Conservation (phyloP, 2,329 filamentous ascomycete genomes). For the Emmonsiellopsis sp. region DNA sequence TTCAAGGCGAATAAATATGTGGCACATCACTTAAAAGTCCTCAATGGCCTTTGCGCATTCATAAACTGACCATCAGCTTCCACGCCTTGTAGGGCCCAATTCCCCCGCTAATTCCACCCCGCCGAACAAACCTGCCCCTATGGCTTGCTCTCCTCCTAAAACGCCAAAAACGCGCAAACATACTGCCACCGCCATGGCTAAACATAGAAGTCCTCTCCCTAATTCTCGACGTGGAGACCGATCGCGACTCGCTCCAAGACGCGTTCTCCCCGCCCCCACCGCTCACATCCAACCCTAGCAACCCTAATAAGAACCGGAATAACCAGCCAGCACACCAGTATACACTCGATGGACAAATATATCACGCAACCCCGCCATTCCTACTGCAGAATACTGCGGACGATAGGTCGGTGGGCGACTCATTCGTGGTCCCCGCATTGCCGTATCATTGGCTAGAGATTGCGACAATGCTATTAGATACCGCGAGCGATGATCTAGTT, state of each 20-base stretch:
- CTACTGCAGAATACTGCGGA: conserved; percentile 63
- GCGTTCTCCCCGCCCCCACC: conserved; percentile 72
- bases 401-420: conserved; percentile 2
- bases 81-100: conserved; percentile 58
- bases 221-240: conserved; percentile 74
- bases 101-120: conserved; percentile 67
- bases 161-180: conserved; percentile 87
- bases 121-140: conserved; percentile 69
- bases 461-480: conserved; percentile 75
- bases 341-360: conserved; percentile 32
- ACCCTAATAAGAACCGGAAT: conserved; percentile 16
- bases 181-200: conserved; percentile 84
- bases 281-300: conserved; percentile 39
- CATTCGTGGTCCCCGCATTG: conserved; percentile 41
- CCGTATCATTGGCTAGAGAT: conserved; percentile 96
- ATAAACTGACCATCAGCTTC: conserved; percentile 7
- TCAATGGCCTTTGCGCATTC: not conserved
- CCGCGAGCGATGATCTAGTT: conserved; percentile 73
- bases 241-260: conserved; percentile 49
- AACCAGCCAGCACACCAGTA: conserved; percentile 17
- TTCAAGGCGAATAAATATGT: not conserved
- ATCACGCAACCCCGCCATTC: conserved; percentile 60
- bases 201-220: conserved; percentile 63
- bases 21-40: not conserved
- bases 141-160: conserved; percentile 96